These are phyloP conservation scores for Niebla homalea DNA, from an alignment of 495 filamentous ascomycete species.

Conservation along the genomic window DNA sequence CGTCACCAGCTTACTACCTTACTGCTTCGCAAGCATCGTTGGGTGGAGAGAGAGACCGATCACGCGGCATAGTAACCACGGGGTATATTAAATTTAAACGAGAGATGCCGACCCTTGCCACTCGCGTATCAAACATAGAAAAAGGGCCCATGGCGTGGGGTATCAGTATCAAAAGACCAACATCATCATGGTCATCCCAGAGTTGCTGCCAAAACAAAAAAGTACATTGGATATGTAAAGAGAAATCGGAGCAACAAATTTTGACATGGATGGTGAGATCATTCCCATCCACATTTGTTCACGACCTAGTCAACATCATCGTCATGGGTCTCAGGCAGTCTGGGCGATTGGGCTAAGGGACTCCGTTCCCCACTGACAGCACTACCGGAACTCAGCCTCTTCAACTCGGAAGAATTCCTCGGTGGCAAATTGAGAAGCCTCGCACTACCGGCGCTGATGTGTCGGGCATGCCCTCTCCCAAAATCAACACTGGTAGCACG, in stretches of 20 bases:
- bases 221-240: too few relatives aligned
- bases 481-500: slow-evolving; percentile 54
- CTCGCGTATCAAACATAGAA: neutral
- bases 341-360: slow-evolving; percentile 12
- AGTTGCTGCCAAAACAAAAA: too few relatives aligned
- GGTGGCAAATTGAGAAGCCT: slow-evolving; percentile 51
- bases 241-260: too few relatives aligned
- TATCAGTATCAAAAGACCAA: neutral
- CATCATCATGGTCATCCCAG: neutral
- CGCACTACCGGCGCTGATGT: slow-evolving; percentile 62
- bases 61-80: too few relatives aligned
- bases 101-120: neutral
- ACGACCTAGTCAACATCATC: slow-evolving; percentile 13
- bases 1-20: too few relatives aligned
- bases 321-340: slow-evolving; percentile 7
- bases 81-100: neutral
- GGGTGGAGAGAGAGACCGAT: too few relatives aligned
- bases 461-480: slow-evolving; percentile 48
- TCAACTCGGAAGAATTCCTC: slow-evolving; percentile 26
- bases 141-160: neutral
- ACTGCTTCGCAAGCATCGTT: too few relatives aligned
- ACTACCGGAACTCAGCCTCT: slow-evolving; percentile 19
- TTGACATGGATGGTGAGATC: too few relatives aligned
- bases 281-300: neutral
- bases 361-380: slow-evolving; percentile 13